Base-by-base conservation (phyloP, 148 eudicot species). In the Chenopodium quinoa region DNA sequence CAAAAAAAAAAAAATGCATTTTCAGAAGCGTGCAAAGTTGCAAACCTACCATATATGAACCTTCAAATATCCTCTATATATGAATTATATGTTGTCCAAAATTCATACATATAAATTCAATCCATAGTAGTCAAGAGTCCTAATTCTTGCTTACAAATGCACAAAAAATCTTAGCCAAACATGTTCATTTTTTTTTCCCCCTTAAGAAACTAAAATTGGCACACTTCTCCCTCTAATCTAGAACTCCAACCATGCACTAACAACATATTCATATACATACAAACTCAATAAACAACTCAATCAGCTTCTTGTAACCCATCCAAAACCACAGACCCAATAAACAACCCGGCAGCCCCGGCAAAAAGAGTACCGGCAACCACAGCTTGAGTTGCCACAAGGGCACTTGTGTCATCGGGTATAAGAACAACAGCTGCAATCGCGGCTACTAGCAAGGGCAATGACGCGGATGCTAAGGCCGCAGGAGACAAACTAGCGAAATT, bases 251-350 rank as follows among this genome's bases (percentile, higher is more conserved):
- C 44, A 40, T 40, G 44, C 74, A 50, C 22, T 16, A 58, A 27
- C 47, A 40, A 40, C 44, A 40, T 40, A 40, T 40, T 40, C 8
- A 60, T 19, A 17, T 63, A 44, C 62, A 73, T 50, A 13, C 44
- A 67, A 79, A 19, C 46, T 25, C 20, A 60, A 47, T 44, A 19
- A 60, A 60, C n/a, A 4, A 54, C 32, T 91, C 85, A 95, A 86
- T 93, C 98, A 27, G 97, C 92, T 84, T 95, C 98, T 71, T 95
- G 99, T 27, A 95, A 85, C 6, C 99, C 97, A 19, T 68, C 94
- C 85, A 95, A 88, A 63, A 95, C 93, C 77, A 93, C 75, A 9
- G 99, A 95, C 44, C 99, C 99, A 22, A 93, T 90, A 47, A 91
- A 86, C 84, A 92, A 84, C 76, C 93, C 99, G 13, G 68, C 89